phyloP scores from a whole-genome alignment of 83 land plant genomes.

The Picea abies region DNA sequence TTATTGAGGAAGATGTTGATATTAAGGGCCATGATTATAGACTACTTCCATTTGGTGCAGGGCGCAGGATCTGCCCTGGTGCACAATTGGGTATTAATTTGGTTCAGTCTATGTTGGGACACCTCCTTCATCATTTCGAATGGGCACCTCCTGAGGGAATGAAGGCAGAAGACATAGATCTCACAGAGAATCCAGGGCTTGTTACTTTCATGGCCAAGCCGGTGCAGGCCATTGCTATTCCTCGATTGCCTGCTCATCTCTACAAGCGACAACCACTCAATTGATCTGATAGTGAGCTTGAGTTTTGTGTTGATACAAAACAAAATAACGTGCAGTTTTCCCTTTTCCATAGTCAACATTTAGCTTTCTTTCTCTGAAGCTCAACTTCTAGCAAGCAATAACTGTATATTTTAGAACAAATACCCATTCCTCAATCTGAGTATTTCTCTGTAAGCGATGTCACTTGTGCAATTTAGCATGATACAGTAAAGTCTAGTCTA shows the following conservation, averaged over 20 bases:
- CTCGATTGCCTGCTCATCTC: conserved; percentile 66
- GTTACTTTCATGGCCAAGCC: conserved; percentile 93
- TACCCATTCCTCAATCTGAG: no score
- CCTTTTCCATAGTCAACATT: background rate
- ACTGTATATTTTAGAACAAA: background rate
- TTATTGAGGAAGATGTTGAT: conserved; percentile 88
- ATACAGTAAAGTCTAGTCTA: no score
- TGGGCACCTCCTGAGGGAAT: conserved; percentile 77
- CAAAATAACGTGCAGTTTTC: background rate
- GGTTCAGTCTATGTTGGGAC: conserved; percentile 85
- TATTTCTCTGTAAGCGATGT: no score
- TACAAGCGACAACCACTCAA: conserved; percentile 54
- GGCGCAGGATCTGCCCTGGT: conserved; percentile 94
- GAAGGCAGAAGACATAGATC: conserved; percentile 65
- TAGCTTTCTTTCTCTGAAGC: conserved; percentile 1
- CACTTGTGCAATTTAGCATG: no score
- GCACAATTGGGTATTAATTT: conserved; percentile 85
- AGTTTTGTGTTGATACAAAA: no score
- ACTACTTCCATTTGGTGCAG: conserved; percentile 94
- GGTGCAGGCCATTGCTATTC: conserved; percentile 69
- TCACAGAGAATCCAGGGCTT: conserved; percentile 89
- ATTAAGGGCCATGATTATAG: conserved; percentile 93
- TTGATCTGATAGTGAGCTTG: background rate
- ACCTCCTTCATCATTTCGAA: conserved; percentile 83
- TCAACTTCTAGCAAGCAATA: background rate